phyloP scores from a whole-genome alignment of 1,284 basidiomycete genomes.

The Mycena sp. region DNA sequence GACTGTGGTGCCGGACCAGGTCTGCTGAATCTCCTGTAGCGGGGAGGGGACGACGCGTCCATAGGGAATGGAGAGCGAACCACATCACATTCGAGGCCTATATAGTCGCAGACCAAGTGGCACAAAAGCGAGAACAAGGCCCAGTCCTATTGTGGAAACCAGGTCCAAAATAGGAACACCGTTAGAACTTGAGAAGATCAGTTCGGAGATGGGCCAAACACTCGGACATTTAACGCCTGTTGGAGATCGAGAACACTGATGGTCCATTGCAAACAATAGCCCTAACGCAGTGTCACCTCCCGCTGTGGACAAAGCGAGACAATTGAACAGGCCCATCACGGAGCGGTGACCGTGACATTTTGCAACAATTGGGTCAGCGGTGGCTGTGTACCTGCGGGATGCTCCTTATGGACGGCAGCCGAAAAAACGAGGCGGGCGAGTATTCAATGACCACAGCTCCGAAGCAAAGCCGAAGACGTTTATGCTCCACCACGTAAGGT shows the following conservation, averaged over 20 bases:
- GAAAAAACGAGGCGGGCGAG: neutral
- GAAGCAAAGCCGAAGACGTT: neutral
- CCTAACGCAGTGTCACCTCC: neutral
- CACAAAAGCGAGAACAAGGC: conserved; percentile 17
- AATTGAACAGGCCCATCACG: too few species aligned
- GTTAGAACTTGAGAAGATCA: neutral
- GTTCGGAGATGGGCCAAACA: conserved; percentile 3
- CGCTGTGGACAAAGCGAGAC: neutral
- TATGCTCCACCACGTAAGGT: neutral
- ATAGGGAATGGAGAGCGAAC: conserved; percentile 41
- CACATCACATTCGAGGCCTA: conserved; percentile 27
- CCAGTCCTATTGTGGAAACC: conserved; percentile 4
- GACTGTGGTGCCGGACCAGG: conserved; percentile 56
- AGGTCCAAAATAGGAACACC: conserved; percentile 22
- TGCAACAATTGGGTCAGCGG: conserved; percentile 3
- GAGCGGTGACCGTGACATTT: neutral
- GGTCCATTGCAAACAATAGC: conserved; percentile 21
- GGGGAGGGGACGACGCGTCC: conserved; percentile 56
- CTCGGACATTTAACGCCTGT: conserved; percentile 2
- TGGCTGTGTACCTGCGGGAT: conserved; percentile 12
- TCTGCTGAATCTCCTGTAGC: conserved; percentile 55
- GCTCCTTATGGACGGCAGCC: neutral
- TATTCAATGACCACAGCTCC: too few species aligned
- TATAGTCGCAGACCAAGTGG: conserved; percentile 34
- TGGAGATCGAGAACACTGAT: conserved; percentile 12